Percentiles rank a stretch among this genome's conserved stretches.
These are phyloP conservation scores for Chenopodium album DNA, from an alignment of 148 eudicot species.

Conservation along the genomic window DNA sequence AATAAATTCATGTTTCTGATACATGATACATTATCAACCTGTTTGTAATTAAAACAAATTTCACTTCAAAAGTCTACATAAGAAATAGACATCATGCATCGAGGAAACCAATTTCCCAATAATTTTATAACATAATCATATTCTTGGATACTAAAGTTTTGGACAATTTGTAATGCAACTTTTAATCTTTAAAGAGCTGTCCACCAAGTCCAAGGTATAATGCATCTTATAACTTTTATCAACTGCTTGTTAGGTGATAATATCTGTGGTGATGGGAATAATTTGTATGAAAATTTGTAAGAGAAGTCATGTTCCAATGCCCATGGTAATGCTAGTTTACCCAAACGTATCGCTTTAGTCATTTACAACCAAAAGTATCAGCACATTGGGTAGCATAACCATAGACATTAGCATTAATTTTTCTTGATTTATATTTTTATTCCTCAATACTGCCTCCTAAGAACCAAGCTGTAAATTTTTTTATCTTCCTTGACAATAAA, in stretches of 20 bases:
- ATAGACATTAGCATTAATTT: too few species aligned
- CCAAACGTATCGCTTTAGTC: too few species aligned
- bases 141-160: slow-evolving; percentile 2
- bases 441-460: too few species aligned
- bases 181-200: neutral
- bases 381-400: too few species aligned
- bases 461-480: neutral
- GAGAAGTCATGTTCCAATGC: too few species aligned
- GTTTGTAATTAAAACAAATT: slow-evolving; percentile 23
- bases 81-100: neutral
- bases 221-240: neutral
- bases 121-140: neutral
- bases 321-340: too few species aligned
- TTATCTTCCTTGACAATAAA: neutral
- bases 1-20: slow-evolving; percentile 24
- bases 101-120: neutral
- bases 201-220: neutral
- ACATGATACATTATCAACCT: slow-evolving; percentile 65
- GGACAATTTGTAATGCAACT: neutral
- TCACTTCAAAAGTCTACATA: neutral
- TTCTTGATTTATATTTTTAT: too few species aligned
- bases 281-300: too few species aligned
- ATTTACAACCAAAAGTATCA: too few species aligned
- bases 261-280: too few species aligned
- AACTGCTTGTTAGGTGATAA: too few species aligned